These are phyloP conservation scores for Wallacemonas sp. DNA, from an alignment of 208 protist species.

Conservation along the genomic window DNA sequence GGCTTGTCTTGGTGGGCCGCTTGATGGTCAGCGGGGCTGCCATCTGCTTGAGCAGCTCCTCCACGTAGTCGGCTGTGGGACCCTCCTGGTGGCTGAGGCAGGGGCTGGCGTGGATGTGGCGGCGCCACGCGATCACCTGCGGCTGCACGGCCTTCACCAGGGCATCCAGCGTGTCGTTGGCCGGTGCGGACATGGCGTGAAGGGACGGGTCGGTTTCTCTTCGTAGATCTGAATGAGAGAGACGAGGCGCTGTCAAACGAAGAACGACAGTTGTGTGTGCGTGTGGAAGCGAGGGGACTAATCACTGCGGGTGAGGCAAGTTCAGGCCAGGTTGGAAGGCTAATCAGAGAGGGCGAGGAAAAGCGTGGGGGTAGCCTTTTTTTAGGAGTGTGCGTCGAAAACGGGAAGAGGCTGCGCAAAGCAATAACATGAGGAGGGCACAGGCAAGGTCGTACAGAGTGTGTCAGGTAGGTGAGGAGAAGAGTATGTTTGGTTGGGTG, in stretches of 20 bases:
- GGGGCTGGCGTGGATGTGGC: conserved; percentile 47
- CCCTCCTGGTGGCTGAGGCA: conserved; percentile 44
- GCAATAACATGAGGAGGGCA: too few relatives aligned
- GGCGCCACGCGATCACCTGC: conserved; percentile 55
- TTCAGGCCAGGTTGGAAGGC: too few relatives aligned
- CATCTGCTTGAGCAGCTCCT: conserved; percentile 28
- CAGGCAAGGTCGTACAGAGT: too few relatives aligned
- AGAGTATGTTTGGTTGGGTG: too few relatives aligned
- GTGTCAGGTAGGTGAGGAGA: too few relatives aligned
- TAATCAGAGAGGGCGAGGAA: too few relatives aligned
- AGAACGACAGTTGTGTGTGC: conserved; percentile 11
- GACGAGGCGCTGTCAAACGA: background rate
- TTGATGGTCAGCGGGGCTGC: conserved; percentile 12
- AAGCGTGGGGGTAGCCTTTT: too few relatives aligned
- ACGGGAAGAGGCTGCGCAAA: too few relatives aligned
- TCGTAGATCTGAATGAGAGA: background rate
- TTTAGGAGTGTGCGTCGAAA: too few relatives aligned
- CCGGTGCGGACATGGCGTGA: background rate
- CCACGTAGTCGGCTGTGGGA: conserved; percentile 57
- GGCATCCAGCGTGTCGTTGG: conserved; percentile 18
- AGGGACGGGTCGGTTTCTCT: background rate
- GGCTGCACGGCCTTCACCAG: conserved; percentile 35
- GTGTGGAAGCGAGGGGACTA: too few relatives aligned
- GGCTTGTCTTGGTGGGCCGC: conserved; percentile 8
- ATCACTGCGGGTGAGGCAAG: too few relatives aligned